Evolutionary conservation across 441 rosid species (phyloP).

Genomic region (Erysimum cheiri): DNA sequence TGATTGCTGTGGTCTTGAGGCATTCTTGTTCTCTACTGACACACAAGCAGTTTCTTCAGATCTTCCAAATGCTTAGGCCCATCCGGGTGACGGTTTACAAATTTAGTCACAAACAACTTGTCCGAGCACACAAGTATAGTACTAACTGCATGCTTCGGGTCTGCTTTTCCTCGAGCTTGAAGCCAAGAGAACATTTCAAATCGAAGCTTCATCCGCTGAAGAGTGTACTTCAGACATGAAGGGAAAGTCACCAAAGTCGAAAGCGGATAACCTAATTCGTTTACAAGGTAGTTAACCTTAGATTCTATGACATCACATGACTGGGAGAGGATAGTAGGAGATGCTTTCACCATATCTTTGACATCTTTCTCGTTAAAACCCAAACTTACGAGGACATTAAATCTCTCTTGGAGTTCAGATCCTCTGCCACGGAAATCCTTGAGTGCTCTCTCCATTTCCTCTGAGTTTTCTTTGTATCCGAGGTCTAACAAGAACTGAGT

Average conservation of each 20-base stretch:
- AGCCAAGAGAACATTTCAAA: conserved; percentile 74
- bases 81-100: conserved; percentile 63
- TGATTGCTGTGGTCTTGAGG: conserved; percentile 10
- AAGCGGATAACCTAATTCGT: conserved; percentile 60
- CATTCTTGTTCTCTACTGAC: conserved; percentile 31
- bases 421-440: conserved; percentile 70
- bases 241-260: conserved; percentile 60
- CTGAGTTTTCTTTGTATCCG: conserved; percentile 59
- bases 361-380: conserved; percentile 67
- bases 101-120: conserved; percentile 44
- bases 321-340: conserved; percentile 66
- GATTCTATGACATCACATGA: conserved; percentile 51
- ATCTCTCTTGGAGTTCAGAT: conserved; percentile 69
- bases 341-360: conserved; percentile 53
- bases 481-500: conserved; percentile 58
- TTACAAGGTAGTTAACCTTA: conserved; percentile 63
- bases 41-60: conserved; percentile 46
- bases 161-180: conserved; percentile 49
- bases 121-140: conserved; percentile 59
- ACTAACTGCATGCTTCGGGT: conserved; percentile 50
- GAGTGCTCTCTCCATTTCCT: conserved; percentile 50
- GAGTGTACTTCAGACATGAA: conserved; percentile 56
- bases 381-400: conserved; percentile 57
- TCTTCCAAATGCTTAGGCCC: conserved; percentile 64
- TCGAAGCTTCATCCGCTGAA: conserved; percentile 59